Conservation (phyloP, 1,139 yeast species). For the Scheffersomyces stambukii region DNA sequence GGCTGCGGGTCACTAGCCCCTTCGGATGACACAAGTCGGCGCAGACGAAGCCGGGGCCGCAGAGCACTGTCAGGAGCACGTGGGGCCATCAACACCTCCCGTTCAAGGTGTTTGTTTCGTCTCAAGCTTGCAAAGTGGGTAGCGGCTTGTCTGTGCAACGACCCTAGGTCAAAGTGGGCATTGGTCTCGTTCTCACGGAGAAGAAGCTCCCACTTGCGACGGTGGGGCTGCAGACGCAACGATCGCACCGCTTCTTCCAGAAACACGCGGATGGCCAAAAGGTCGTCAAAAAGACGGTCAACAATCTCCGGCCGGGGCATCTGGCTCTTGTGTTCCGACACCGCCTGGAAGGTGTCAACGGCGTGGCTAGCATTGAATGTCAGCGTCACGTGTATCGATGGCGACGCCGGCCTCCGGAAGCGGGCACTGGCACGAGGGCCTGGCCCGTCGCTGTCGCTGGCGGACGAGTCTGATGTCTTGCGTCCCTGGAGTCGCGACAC, state of each 20-base stretch:
- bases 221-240: slow-evolving; percentile 28
- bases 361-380: slow-evolving; percentile 12
- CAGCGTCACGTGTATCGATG: slow-evolving; percentile 10
- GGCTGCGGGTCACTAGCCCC: too few species aligned
- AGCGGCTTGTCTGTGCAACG: slow-evolving; percentile 11
- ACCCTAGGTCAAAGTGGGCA: slow-evolving; percentile 29
- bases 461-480: slow-evolving; percentile 2
- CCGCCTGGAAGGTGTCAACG: slow-evolving; percentile 31
- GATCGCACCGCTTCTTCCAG: slow-evolving; percentile 31
- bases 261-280: slow-evolving; percentile 36
- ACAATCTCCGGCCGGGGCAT: slow-evolving; percentile 37
- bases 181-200: slow-evolving; percentile 40
- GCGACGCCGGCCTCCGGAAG: too few species aligned
- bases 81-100: slow-evolving; percentile 1
- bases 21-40: too few species aligned
- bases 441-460: slow-evolving; percentile 2
- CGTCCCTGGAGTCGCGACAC: too few species aligned
- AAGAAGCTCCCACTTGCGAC: slow-evolving; percentile 45
- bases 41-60: too few species aligned
- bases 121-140: slow-evolving; percentile 3
- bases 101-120: slow-evolving; percentile 4
- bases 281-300: slow-evolving; percentile 34
- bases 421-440: too few species aligned
- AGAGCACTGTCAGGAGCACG: too few species aligned
- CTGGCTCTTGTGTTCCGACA: slow-evolving; percentile 26